Conservation (phyloP, 2,329 filamentous ascomycete genomes). For the Fusarium clavum region DNA sequence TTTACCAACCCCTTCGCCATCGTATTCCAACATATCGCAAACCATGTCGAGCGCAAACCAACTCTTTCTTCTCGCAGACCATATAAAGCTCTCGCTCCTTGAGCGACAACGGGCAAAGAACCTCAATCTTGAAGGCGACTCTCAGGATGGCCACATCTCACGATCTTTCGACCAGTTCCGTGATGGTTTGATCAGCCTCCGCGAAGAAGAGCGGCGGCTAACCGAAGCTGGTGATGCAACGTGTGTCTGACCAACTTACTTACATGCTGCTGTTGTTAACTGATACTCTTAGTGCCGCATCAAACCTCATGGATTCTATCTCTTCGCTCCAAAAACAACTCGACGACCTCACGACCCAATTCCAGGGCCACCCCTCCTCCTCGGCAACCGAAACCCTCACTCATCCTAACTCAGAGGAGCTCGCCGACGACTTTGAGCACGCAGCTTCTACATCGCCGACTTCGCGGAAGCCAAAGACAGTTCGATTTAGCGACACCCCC, state of each 20-base stretch:
- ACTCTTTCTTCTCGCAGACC: conserved; percentile 92
- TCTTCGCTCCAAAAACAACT: conserved; percentile 78
- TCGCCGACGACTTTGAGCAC: conserved; percentile 73
- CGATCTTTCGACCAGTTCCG: conserved; percentile 88
- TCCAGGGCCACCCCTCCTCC: conserved; percentile 72
- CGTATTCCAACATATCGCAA: conserved; percentile 5
- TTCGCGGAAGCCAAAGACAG: conserved; percentile 71
- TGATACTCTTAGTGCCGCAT: conserved; percentile 54
- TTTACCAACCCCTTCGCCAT: conserved; percentile 4
- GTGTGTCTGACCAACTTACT: conserved; percentile 56
- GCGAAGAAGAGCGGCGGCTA: conserved; percentile 72
- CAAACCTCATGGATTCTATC: conserved; percentile 71
- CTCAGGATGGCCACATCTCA: conserved; percentile 89
- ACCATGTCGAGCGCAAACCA: conserved; percentile 70
- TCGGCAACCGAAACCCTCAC: conserved; percentile 63
- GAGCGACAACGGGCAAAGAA: conserved; percentile 89
- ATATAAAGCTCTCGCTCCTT: conserved; percentile 94
- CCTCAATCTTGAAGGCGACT: conserved; percentile 80
- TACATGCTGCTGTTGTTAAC: not conserved
- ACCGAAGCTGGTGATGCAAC: conserved; percentile 72
- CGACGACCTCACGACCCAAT: conserved; percentile 81
- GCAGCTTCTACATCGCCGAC: conserved; percentile 60
- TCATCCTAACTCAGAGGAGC: conserved; percentile 72
- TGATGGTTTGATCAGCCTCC: conserved; percentile 79
- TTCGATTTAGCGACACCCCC: conserved; percentile 82